These are phyloP conservation scores for Alloascoidea hylecoeti DNA, from an alignment of 805 yeast genomes.

Conservation along the genomic window DNA sequence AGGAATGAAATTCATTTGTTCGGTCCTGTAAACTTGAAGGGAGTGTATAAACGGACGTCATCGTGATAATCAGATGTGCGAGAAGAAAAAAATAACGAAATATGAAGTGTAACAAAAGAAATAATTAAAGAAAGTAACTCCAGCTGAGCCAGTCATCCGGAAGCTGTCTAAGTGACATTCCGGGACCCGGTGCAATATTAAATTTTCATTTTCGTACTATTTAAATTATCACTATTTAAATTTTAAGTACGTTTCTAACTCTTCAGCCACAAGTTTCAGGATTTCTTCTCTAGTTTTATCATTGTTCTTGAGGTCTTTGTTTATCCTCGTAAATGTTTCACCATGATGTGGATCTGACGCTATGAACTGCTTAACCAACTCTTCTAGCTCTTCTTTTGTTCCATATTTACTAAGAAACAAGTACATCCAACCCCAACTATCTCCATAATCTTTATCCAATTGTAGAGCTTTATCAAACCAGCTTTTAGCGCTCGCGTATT, in stretches of 20 bases:
- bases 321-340: constrained; percentile 35
- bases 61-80: no score
- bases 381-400: constrained; percentile 18
- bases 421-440: constrained; percentile 55
- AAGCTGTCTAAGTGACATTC: no score
- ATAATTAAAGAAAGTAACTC: no score
- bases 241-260: constrained; percentile 6
- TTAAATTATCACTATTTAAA: no score
- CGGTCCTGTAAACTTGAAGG: constrained; percentile 52
- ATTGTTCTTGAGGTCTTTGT: constrained; percentile 33
- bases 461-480: constrained; percentile 64
- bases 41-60: background rate
- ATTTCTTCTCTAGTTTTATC: constrained; percentile 25
- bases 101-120: no score
- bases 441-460: constrained; percentile 52
- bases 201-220: no score
- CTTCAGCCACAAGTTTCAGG: constrained; percentile 18
- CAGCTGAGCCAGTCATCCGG: no score
- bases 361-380: constrained; percentile 21
- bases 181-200: no score
- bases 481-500: constrained; percentile 42
- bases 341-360: constrained; percentile 50
- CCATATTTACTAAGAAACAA: constrained; percentile 22
- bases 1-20: constrained; percentile 85
- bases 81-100: no score